Conservation (phyloP, 805 yeast species). For the Metschnikowia dekortorum region DNA sequence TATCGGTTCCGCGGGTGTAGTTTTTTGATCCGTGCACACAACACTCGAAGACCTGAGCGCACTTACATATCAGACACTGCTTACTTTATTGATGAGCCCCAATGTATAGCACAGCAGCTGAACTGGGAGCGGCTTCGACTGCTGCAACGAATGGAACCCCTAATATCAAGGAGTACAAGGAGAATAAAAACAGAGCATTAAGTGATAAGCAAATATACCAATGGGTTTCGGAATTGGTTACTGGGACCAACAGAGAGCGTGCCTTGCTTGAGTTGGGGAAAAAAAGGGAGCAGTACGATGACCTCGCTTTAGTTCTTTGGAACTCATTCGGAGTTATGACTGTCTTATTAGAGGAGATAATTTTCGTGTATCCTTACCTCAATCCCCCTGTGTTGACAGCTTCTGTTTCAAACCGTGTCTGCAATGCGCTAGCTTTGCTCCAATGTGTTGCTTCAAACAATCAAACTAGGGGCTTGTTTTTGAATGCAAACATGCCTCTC, state of each 20-base stretch:
- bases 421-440: conserved; percentile 89
- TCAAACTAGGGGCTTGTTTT: conserved; percentile 79
- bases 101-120: conserved; percentile 6
- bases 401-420: conserved; percentile 85
- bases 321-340: conserved; percentile 97
- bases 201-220: conserved; percentile 77
- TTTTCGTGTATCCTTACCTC: conserved; percentile 82
- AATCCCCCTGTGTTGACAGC: conserved; percentile 85
- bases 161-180: neutral
- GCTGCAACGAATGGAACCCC: neutral
- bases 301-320: conserved; percentile 90
- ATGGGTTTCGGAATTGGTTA: conserved; percentile 86
- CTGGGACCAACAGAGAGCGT: conserved; percentile 88
- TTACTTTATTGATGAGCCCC: neutral
- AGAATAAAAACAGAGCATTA: conserved; percentile 24
- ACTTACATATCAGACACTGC: neutral
- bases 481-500: conserved; percentile 87
- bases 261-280: conserved; percentile 90
- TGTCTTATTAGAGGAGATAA: conserved; percentile 80
- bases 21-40: neutral
- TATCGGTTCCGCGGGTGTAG: neutral
- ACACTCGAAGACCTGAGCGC: neutral
- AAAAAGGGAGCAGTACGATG: conserved; percentile 91
- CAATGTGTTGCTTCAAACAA: conserved; percentile 97
- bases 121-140: neutral